Conservation (phyloP, 257 asterid genomes). For the Petrea volubilis region DNA sequence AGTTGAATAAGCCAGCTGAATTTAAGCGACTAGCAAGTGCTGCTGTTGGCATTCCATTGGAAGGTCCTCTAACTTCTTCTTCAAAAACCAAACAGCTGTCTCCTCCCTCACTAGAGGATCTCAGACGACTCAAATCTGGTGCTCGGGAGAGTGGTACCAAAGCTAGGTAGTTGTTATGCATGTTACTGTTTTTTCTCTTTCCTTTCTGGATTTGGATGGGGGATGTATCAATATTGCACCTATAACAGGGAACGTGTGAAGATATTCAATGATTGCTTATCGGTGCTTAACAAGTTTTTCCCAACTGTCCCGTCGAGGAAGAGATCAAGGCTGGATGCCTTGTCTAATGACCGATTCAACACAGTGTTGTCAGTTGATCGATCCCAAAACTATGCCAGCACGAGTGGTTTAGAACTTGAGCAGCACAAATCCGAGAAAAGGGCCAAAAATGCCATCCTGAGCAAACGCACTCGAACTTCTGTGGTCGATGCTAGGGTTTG, state of each 20-base stretch:
- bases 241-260: constrained; percentile 82
- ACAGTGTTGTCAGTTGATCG: constrained; percentile 61
- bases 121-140: constrained; percentile 73
- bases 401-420: constrained; percentile 69
- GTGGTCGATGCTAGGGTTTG: constrained; percentile 74
- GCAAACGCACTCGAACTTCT: constrained; percentile 92
- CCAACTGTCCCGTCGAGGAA: constrained; percentile 79
- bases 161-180: constrained; percentile 64
- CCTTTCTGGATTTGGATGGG: background rate
- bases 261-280: constrained; percentile 76
- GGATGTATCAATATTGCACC: constrained; percentile 22
- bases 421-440: constrained; percentile 71
- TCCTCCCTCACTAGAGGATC: constrained; percentile 74
- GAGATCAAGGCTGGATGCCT: constrained; percentile 78
- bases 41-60: constrained; percentile 71
- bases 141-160: constrained; percentile 69
- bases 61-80: constrained; percentile 59
- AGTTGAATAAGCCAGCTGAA: constrained; percentile 69
- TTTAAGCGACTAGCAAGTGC: constrained; percentile 76
- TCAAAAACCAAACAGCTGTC: constrained; percentile 56
- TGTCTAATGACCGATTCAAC: constrained; percentile 69
- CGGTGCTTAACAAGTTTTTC: constrained; percentile 81
- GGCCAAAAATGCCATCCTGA: constrained; percentile 61
- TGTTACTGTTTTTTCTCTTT: constrained; percentile 12
- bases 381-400: constrained; percentile 58